These are phyloP conservation scores for Clonostachys rosea DNA, from an alignment of 2,329 filamentous ascomycete genomes.

Conservation along the genomic window DNA sequence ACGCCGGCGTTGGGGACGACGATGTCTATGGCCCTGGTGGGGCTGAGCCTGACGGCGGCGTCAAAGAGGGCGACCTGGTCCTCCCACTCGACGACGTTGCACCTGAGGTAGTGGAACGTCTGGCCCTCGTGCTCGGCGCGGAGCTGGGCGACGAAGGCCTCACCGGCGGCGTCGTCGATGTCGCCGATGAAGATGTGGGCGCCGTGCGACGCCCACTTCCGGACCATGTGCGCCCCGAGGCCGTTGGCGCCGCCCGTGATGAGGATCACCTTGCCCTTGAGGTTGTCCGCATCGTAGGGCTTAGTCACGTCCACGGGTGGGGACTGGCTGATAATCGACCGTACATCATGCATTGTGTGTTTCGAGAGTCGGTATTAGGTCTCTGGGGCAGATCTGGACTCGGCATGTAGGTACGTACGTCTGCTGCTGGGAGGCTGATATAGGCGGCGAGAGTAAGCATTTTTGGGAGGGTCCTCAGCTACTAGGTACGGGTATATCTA, in stretches of 20 bases:
- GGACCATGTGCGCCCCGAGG: conserved; percentile 50
- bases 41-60: conserved; percentile 46
- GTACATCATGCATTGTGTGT: conserved; percentile 10
- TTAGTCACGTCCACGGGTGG: conserved; percentile 37
- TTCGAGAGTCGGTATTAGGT: too few relatives aligned
- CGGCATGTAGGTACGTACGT: neutral
- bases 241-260: conserved; percentile 62
- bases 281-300: conserved; percentile 35
- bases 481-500: too few relatives aligned
- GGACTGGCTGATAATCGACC: conserved; percentile 23
- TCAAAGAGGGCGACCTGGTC: conserved; percentile 62
- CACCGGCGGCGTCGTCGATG: conserved; percentile 48
- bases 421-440: neutral
- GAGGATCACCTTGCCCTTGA: conserved; percentile 52
- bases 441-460: too few relatives aligned
- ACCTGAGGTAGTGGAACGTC: conserved; percentile 51
- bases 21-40: conserved; percentile 51
- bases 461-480: too few relatives aligned
- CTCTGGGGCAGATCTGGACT: neutral
- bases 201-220: conserved; percentile 47
- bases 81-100: conserved; percentile 62
- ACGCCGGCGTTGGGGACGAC: conserved; percentile 67
- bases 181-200: conserved; percentile 62
- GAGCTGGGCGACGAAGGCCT: conserved; percentile 48
- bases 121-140: conserved; percentile 28